phyloP scores from a whole-genome alignment of 2,329 filamentous ascomycete species.

The Neophaeococcomyces aloes region DNA sequence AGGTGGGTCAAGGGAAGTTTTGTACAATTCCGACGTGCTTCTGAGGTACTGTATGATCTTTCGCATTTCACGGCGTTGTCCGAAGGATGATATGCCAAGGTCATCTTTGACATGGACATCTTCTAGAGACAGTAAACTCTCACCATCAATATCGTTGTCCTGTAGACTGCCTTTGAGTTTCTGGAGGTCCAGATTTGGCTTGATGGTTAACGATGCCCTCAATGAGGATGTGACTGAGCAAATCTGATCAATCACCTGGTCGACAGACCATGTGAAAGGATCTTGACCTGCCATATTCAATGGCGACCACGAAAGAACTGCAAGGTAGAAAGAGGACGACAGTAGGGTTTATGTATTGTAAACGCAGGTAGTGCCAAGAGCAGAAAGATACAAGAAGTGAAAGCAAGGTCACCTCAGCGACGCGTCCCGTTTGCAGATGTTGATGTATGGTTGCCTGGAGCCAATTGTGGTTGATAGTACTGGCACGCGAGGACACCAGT shows the following conservation, averaged over 20 bases:
- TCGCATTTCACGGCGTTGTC: constrained; percentile 48
- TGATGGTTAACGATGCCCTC: constrained; percentile 7
- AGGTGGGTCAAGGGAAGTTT: not conserved
- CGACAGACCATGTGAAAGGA: constrained; percentile 63
- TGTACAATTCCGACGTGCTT: not conserved
- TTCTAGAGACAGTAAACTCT: constrained; percentile 48
- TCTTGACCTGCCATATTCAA: constrained; percentile 41
- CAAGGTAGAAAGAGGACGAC: constrained; percentile 8
- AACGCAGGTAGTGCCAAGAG: too few species aligned
- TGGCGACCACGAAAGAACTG: too few species aligned
- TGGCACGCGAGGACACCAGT: too few species aligned
- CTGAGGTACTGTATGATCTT: constrained; percentile 47
- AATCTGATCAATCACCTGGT: constrained; percentile 56
- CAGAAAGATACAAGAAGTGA: too few species aligned
- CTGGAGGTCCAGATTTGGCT: constrained; percentile 37
- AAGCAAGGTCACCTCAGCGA: too few species aligned
- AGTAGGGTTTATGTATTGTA: not conserved
- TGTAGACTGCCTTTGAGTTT: constrained; percentile 46
- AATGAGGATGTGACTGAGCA: constrained; percentile 42
- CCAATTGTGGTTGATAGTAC: too few species aligned
- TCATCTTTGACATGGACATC: constrained; percentile 41
- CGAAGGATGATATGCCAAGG: constrained; percentile 48
- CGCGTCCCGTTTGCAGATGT: too few species aligned
- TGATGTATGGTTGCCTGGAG: too few species aligned
- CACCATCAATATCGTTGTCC: constrained; percentile 56